Base-by-base conservation (phyloP, 306 rosid genomes). In the Luffa acutangula region DNA sequence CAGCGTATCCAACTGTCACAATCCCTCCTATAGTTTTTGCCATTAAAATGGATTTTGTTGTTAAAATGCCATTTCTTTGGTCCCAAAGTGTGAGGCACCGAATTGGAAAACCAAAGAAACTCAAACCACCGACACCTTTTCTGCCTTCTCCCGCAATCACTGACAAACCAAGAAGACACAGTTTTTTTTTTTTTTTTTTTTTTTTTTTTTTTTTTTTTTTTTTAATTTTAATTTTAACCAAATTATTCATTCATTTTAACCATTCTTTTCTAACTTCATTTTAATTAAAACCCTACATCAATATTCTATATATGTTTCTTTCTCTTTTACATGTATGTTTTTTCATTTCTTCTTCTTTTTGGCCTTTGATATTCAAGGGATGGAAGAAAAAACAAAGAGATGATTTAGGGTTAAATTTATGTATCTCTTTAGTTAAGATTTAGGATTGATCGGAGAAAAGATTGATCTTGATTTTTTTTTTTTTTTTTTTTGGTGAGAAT, bases 51-150 rank as follows among this genome's bases (percentile, higher is more conserved):
- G 43, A 67, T 67, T 69, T 74, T 51, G 17, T 33, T 15, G 33
- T 75, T 52, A 75, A 51, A 75, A 75, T 75, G 63, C 9, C 33
- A 75, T 75, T 74, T 51, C 31, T 49, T 74, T 74, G 76, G 88
- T 87, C 90, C 89, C 87, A 87, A 88, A 82, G 82, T 83, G 80
- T 69, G 52, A 78, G 78, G 82, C 85, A 25, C 65, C 86, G 86
- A 83, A 70, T 49, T 83, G 75, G 76, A 65, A 80, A 62, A 13
- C 62, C 2, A 11, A 67, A 5, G 82, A 92, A 92, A 81, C 81
- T 85, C 90, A 75, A 92, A 84, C 93, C 90, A 86, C 90, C 86
- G 85, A 85, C 87, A 82, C 69, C 49, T 77, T 75, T 80, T 75
- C 69, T 58, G 69, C 77, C 63, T 84, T 60, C 83, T 81, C 81